Evolutionary conservation across 139 green algal species (phyloP), one percentile per base, ranked within the genome.

Genomic region (Medakamo hakoo): DNA sequence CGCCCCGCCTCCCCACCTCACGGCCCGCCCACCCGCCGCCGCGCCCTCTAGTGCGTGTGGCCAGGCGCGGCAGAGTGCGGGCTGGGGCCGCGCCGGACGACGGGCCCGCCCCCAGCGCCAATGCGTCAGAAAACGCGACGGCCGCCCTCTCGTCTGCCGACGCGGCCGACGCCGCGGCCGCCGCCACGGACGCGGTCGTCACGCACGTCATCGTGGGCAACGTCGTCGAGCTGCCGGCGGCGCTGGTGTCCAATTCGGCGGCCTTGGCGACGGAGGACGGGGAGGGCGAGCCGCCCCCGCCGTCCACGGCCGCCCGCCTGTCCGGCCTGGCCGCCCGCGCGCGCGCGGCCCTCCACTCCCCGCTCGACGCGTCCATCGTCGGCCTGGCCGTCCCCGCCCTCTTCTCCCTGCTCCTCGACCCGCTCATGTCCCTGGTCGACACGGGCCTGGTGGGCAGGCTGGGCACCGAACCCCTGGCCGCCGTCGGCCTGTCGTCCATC

Each of bases 381-480:
- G 28, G 40, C 22, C 28, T 64, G 27, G 31, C 27, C 23, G 19
- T 57, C 4, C 63, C 40, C 49, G 58, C 64, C 0, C 5, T 62
- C 28, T 49, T 30, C 29, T 71, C 55, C 18, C 60, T 70, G 29
- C 58, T 77, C 32, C 61, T 77, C 40, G 72, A 78, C 52, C 72
- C 72, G 3, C 57, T 78, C 24, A 73, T 78, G 72, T 63, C 63
- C 62, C 49, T 78, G 49, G 66, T 78, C 30, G 68, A 73, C 62
- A 68, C 68, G 27, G 68, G 67, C 31, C 70, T 78, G n/a, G 65
- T 78, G 23, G 72, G 72, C 1, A 27, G 59, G 9, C 62, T 78
- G 55, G 72, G 72, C 26, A 78, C 72, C 4, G 63, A 58, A 5
- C 55, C 58, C 0, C 64, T 78, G 26, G 72, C 63, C 2, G 72